Evolutionary conservation across 176 grass and related monocot species (phyloP).

Genomic region (Musa acuminata): DNA sequence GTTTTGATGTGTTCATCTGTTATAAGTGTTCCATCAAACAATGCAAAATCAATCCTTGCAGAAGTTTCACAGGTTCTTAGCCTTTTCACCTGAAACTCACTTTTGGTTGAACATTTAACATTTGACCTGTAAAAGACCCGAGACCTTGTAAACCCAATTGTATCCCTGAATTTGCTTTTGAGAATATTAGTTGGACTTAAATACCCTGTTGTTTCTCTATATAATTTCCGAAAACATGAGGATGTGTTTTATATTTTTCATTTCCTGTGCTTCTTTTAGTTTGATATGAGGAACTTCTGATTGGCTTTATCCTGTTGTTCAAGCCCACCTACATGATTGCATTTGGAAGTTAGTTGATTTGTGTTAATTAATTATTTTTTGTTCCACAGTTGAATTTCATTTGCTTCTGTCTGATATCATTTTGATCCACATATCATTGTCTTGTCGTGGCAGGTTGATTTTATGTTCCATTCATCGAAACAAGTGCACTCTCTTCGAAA

Average conservation of each 20-base stretch:
- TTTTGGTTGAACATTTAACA: background rate
- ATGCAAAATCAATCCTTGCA: background rate
- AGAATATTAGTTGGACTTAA: background rate
- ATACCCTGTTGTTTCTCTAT: background rate
- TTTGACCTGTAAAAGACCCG: background rate
- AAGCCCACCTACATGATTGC: background rate
- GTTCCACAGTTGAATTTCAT: background rate
- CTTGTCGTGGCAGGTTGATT: slow-evolving; percentile 59
- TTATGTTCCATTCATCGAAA: slow-evolving; percentile 79
- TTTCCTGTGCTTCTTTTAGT: background rate
- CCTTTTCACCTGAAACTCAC: background rate
- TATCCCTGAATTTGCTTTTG: background rate
- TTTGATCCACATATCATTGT: background rate
- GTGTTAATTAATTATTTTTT: background rate
- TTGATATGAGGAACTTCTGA: background rate
- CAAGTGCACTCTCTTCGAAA: slow-evolving; percentile 75
- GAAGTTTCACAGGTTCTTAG: too few relatives aligned
- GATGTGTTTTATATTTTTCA: background rate
- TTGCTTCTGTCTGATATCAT: background rate
- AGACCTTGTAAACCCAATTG: background rate
- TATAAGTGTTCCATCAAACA: background rate
- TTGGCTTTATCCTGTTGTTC: background rate
- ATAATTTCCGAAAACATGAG: background rate
- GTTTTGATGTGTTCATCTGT: background rate
- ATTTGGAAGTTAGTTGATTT: background rate